Evolutionary conservation across 2,329 filamentous ascomycete species (phyloP).

Genomic region (Hirsutella rhossiliensis): DNA sequence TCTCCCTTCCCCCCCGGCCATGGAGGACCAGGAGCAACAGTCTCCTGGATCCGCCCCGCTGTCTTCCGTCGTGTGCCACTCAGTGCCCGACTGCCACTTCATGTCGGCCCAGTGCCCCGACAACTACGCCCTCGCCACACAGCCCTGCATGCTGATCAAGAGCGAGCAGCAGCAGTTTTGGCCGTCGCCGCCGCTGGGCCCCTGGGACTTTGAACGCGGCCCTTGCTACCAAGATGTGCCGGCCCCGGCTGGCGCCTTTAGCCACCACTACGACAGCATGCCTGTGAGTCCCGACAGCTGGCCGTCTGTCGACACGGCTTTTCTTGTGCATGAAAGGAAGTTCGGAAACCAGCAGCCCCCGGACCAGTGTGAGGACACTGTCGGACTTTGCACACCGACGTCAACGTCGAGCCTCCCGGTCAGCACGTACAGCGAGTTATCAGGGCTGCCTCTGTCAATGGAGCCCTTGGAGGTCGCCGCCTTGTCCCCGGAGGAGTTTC

Average conservation of each 20-base stretch:
- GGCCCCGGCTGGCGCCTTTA: conserved; percentile 10
- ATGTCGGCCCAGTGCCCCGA: conserved; percentile 6
- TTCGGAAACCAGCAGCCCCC: neutral
- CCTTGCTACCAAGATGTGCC: conserved; percentile 22
- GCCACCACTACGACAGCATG: conserved; percentile 14
- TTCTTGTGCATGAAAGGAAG: neutral
- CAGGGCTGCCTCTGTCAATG: conserved; percentile 4
- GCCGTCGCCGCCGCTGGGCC: conserved; percentile 23
- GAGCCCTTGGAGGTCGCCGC: conserved; percentile 1
- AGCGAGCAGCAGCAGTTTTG: conserved; percentile 14
- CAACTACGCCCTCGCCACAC: conserved; percentile 2
- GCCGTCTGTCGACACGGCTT: conserved; percentile 3
- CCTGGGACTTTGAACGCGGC: conserved; percentile 23
- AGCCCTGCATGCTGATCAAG: conserved; percentile 4
- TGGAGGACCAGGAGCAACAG: conserved; percentile 10
- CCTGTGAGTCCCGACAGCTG: conserved; percentile 22
- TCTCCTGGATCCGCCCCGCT: too few relatives aligned
- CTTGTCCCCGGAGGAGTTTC: conserved; percentile 3
- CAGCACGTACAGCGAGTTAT: neutral
- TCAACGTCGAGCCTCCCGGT: neutral
- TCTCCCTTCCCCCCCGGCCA: conserved; percentile 10
- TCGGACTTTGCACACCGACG: conserved; percentile 12
- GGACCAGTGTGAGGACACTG: conserved; percentile 4
- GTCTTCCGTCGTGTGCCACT: too few relatives aligned
- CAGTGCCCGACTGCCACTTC: conserved; percentile 1